Evolutionary conservation across 2,329 filamentous ascomycete genomes (phyloP).

Genomic region (Diaporthe vexans): DNA sequence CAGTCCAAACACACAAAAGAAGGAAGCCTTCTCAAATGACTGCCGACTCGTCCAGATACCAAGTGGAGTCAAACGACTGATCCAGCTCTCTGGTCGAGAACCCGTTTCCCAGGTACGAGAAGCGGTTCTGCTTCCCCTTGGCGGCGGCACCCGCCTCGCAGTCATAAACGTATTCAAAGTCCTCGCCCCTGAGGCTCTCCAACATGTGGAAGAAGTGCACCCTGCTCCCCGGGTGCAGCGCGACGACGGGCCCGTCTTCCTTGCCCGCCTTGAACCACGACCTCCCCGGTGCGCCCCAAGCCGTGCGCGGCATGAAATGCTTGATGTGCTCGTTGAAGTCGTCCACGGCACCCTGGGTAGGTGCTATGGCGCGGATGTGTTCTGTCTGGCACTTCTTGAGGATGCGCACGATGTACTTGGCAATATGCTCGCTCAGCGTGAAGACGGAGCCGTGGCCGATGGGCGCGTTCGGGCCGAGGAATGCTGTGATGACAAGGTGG

Average conservation of each 20-base stretch:
- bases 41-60: conserved; percentile 57
- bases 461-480: conserved; percentile 66
- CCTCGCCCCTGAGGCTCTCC: conserved; percentile 63
- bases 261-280: conserved; percentile 67
- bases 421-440: conserved; percentile 65
- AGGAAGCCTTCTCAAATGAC: conserved; percentile 13
- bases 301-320: conserved; percentile 67
- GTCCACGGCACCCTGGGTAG: conserved; percentile 60
- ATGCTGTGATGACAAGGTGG: conserved; percentile 51
- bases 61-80: conserved; percentile 54
- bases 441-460: conserved; percentile 66
- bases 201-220: conserved; percentile 69
- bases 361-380: conserved; percentile 61
- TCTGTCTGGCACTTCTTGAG: conserved; percentile 66
- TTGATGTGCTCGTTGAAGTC: conserved; percentile 65
- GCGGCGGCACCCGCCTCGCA: conserved; percentile 36
- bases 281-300: conserved; percentile 60
- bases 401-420: conserved; percentile 63
- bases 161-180: conserved; percentile 66
- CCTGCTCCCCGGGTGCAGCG: conserved; percentile 65
- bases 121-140: conserved; percentile 57
- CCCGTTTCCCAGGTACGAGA: conserved; percentile 67
- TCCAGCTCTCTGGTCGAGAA: conserved; percentile 63
- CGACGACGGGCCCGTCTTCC: conserved; percentile 60
- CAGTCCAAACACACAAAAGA: neutral